A percentile compares a stretch with the other conserved stretches of the same genome.
These are phyloP conservation scores for Dacryopinax primogenitus DNA, from an alignment of 768 basidiomycete genomes.

Conservation along the genomic window DNA sequence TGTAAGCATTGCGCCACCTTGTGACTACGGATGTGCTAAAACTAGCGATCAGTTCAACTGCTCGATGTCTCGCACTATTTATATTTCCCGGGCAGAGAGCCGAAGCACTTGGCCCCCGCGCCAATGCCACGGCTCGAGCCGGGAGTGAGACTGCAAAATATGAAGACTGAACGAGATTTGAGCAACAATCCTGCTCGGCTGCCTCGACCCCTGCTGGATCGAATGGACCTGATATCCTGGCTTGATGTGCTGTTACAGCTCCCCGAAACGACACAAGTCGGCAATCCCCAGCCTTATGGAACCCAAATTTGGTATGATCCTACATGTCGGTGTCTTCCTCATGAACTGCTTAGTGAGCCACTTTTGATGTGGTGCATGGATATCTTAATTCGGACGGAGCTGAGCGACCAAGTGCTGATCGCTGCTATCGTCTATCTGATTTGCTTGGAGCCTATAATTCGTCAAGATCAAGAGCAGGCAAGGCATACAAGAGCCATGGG, in stretches of 20 bases:
- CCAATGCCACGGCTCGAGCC: not conserved
- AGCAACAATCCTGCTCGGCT: not conserved
- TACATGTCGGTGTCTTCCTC: not conserved
- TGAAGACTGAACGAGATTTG: not conserved
- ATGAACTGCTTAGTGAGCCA: not conserved
- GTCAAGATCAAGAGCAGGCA: not conserved
- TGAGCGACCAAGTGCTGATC: not conserved
- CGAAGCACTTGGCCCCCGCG: not conserved
- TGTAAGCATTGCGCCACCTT: not conserved
- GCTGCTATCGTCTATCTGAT: not conserved
- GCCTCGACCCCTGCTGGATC: not conserved
- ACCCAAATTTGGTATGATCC: not conserved
- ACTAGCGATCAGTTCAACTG: not conserved
- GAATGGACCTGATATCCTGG: not conserved
- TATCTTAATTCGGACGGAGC: not conserved
- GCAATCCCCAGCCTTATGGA: not conserved
- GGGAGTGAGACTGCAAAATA: not conserved
- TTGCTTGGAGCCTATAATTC: not conserved
- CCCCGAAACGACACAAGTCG: not conserved
- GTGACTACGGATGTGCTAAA: not conserved
- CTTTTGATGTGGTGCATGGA: not conserved
- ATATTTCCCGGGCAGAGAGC: not conserved
- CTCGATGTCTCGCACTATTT: not conserved
- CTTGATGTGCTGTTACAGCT: not conserved
- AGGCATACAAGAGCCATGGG: not conserved